Base-by-base conservation (phyloP, 2,329 filamentous ascomycete species). In the Chaetomiaceae sp. region DNA sequence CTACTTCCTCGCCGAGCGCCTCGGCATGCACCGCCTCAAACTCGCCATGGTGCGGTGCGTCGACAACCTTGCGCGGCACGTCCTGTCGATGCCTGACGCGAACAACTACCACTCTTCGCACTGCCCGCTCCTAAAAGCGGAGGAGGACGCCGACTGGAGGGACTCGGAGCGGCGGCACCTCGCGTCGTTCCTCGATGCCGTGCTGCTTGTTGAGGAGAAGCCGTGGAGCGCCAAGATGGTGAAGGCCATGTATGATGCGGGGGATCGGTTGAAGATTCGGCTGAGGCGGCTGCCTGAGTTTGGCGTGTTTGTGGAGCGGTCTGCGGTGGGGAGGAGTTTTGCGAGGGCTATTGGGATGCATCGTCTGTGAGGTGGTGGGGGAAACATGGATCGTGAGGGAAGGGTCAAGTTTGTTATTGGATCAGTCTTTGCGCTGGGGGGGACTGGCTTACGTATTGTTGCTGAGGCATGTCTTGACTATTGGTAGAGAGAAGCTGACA, bases 171-270 rank as follows among this genome's bases (percentile, higher is more conserved):
- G n/a, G 44, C 29, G 27, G 33, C 53, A 55, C 34, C 25, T 55
- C 15, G 22, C 46, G 6, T 55, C 53, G 37, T 55, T 55, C 17
- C 44, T 55, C 6, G 20, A 48, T 17, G 53, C 53, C 4, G 37
- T 52, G 12, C 27, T 48, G 2, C 7, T 19, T 1, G 48, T 55
- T 7, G 53, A 55, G 42, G 14, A 25, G 38, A 43, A 36, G 23
- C 34, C 37, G 14, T 55, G 53, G 53, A 55, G 45, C 45, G 48
- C 53, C 17, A 38, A 22, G 37, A 55, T 55, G 2, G 38, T 47
- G 22, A 55, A 55, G 48, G 53, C 45, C 22, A 37, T 55, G 31
- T 55, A 55, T 9, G 53, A 55, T 9, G 48, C 53, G 14, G 53
- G 53, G 7, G 53, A 55, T 15, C 37, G 44, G 6, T n/a, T 55